Evolutionary conservation across 1,139 yeast species (phyloP).

Genomic region (Taiozyma sp.): DNA sequence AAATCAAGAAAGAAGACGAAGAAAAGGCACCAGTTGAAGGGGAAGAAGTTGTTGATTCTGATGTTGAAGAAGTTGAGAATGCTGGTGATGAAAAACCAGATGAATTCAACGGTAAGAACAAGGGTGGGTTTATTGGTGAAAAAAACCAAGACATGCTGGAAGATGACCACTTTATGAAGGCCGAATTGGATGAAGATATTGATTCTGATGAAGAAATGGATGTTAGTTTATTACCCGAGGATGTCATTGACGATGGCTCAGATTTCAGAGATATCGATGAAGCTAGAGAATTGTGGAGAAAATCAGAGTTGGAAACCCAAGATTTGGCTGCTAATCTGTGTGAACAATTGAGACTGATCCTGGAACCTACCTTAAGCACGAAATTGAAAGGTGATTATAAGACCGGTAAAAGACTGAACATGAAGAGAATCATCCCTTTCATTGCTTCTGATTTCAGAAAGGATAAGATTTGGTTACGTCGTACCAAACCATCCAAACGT

Average conservation of each 20-base stretch:
- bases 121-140: slow-evolving; percentile 49
- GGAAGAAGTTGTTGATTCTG: slow-evolving; percentile 24
- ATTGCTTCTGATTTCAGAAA: slow-evolving; percentile 97
- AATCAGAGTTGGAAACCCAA: slow-evolving; percentile 76
- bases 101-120: slow-evolving; percentile 47
- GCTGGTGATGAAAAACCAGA: slow-evolving; percentile 30
- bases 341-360: slow-evolving; percentile 86
- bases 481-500: slow-evolving; percentile 96
- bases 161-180: slow-evolving; percentile 30
- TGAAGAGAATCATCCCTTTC: slow-evolving; percentile 96
- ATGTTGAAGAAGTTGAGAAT: slow-evolving; percentile 26
- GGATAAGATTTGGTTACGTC: slow-evolving; percentile 96
- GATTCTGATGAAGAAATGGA: slow-evolving; percentile 32
- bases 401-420: slow-evolving; percentile 93
- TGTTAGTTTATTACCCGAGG: slow-evolving; percentile 28
- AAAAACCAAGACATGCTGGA: slow-evolving; percentile 30
- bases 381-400: slow-evolving; percentile 93
- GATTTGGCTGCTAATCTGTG: slow-evolving; percentile 84
- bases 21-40: slow-evolving; percentile 19
- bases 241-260: slow-evolving; percentile 26
- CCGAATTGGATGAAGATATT: slow-evolving; percentile 28
- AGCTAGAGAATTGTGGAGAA: slow-evolving; percentile 75
- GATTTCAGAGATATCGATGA: slow-evolving; percentile 50
- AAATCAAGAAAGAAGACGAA: slow-evolving; percentile 24
- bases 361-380: slow-evolving; percentile 95